These are phyloP conservation scores for Eucalyptus curtisii DNA, from an alignment of 345 rosid genomes.

Conservation along the genomic window DNA sequence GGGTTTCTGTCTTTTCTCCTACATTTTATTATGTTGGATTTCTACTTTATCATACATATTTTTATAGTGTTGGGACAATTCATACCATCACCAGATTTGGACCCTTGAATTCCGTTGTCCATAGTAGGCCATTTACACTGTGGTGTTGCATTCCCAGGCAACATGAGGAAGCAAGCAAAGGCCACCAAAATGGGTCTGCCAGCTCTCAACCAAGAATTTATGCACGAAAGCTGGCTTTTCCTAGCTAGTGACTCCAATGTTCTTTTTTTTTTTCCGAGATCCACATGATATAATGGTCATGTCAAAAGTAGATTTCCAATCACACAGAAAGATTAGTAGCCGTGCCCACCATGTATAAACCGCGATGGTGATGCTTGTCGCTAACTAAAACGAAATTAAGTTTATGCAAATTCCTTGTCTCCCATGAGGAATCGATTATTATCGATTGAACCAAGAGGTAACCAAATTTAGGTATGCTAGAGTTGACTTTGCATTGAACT, in stretches of 20 bases:
- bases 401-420: not conserved
- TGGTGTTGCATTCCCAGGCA: not conserved
- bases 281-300: accelerated
- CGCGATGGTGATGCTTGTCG: accelerated
- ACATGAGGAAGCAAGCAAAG: not conserved
- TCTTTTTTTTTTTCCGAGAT: not conserved
- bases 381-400: not conserved
- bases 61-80: not conserved
- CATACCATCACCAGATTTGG: not conserved
- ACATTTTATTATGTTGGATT: not conserved
- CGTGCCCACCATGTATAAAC: not conserved
- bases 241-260: not conserved
- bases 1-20: not conserved
- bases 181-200: not conserved
- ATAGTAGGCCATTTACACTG: not conserved
- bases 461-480: not conserved
- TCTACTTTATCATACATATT: not conserved
- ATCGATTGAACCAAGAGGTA: not conserved
- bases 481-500: not conserved
- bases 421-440: not conserved
- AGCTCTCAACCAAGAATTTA: not conserved
- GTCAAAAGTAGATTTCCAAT: not conserved
- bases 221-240: not conserved
- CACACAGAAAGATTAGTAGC: not conserved
- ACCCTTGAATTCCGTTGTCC: not conserved